Evolutionary conservation across 306 rosid species (phyloP).

Genomic region (Prunus fruticosa): DNA sequence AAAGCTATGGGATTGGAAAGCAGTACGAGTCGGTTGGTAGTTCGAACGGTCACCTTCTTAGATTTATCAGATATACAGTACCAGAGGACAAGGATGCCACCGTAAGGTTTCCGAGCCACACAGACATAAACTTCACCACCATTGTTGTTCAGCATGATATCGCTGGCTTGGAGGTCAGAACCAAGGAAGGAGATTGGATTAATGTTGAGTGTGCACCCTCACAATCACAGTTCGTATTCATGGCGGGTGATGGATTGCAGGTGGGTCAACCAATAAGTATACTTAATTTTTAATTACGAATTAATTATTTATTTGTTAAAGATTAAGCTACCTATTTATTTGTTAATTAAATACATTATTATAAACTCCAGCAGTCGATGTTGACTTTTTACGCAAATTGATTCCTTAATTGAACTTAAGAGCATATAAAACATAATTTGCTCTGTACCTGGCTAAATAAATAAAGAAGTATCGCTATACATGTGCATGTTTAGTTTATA

Average conservation of each 20-base stretch:
- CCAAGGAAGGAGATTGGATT: not conserved
- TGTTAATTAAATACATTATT: no score
- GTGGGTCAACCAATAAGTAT: not conserved
- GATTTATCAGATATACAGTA: not conserved
- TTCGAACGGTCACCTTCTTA: slow-evolving; percentile 1
- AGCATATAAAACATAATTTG: no score
- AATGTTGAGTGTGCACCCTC: not conserved
- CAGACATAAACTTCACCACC: slow-evolving; percentile 7
- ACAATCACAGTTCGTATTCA: not conserved
- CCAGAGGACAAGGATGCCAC: not conserved
- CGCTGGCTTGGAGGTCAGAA: slow-evolving; percentile 1
- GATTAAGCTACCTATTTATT: no score
- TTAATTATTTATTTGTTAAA: no score
- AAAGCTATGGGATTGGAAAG: not conserved
- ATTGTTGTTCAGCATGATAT: not conserved
- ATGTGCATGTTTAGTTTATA: no score
- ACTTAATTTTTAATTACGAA: no score
- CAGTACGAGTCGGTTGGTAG: not conserved
- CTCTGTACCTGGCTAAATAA: no score
- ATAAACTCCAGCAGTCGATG: no score
- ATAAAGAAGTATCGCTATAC: no score
- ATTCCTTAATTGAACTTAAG: no score
- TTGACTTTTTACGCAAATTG: no score
- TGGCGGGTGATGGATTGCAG: slow-evolving; percentile 1
- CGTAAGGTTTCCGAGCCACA: not conserved